These are phyloP conservation scores for Akanthomyces dipterigenus DNA, from an alignment of 2,329 filamentous ascomycete genomes.

Conservation along the genomic window DNA sequence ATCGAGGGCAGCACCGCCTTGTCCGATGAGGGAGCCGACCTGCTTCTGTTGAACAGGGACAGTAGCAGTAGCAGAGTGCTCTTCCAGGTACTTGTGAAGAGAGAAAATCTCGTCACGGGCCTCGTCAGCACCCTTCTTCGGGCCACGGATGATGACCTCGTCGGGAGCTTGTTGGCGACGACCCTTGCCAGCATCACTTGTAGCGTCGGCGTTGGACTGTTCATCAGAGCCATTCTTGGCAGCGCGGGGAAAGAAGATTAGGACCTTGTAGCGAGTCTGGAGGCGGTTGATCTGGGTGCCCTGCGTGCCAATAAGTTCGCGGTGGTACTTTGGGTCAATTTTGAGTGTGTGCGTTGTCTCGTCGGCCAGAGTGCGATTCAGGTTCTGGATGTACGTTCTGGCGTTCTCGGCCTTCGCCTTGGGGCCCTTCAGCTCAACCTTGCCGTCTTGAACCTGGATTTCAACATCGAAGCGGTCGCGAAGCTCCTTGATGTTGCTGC, in stretches of 20 bases:
- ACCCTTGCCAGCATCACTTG: slow-evolving; percentile 59
- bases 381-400: slow-evolving; percentile 70
- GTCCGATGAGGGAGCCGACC: slow-evolving; percentile 87
- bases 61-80: slow-evolving; percentile 73
- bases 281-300: slow-evolving; percentile 86
- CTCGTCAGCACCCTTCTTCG: slow-evolving; percentile 86
- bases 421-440: slow-evolving; percentile 91
- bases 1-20: slow-evolving; percentile 85
- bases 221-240: slow-evolving; percentile 61
- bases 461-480: slow-evolving; percentile 63
- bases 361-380: slow-evolving; percentile 81
- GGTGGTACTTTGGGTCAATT: slow-evolving; percentile 89
- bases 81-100: slow-evolving; percentile 80
- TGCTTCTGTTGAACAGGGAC: slow-evolving; percentile 87
- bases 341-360: slow-evolving; percentile 83
- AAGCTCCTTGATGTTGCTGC: slow-evolving; percentile 59
- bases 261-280: slow-evolving; percentile 86
- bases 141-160: slow-evolving; percentile 85
- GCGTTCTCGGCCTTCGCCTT: slow-evolving; percentile 89
- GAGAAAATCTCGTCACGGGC: slow-evolving; percentile 87
- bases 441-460: slow-evolving; percentile 87
- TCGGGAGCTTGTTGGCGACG: slow-evolving; percentile 71
- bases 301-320: slow-evolving; percentile 84
- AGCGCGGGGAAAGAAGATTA: slow-evolving; percentile 83
- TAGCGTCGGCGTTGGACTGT: slow-evolving; percentile 59